These are phyloP conservation scores for Nakazawaea peltata DNA, from an alignment of 805 yeast species.

Conservation along the genomic window DNA sequence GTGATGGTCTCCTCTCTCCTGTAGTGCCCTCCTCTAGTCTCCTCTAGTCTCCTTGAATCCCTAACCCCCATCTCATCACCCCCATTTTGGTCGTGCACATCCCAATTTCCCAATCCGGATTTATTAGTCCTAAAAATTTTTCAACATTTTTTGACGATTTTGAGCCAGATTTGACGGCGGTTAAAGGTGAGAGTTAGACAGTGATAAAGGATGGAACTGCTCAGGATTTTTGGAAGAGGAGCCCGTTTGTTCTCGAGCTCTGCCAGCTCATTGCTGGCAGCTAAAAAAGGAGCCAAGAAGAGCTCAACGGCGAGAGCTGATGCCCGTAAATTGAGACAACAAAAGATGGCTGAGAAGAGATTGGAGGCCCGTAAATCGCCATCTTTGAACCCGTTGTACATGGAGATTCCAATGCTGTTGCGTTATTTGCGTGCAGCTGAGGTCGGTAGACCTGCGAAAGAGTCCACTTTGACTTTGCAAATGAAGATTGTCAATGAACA, in stretches of 20 bases:
- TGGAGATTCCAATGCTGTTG: slow-evolving; percentile 67
- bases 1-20: no score
- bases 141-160: no score
- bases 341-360: slow-evolving; percentile 14
- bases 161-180: no score
- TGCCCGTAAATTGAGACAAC: slow-evolving; percentile 8
- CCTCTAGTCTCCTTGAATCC: no score
- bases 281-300: slow-evolving; percentile 6
- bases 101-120: no score
- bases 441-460: slow-evolving; percentile 72
- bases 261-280: no score
- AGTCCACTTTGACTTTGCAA: slow-evolving; percentile 62
- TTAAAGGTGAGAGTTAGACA: no score
- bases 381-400: slow-evolving; percentile 49
- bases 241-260: neutral
- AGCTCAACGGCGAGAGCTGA: slow-evolving; percentile 10
- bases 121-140: no score
- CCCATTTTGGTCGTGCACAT: no score
- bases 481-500: slow-evolving; percentile 61
- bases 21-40: no score
- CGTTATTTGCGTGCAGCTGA: slow-evolving; percentile 81
- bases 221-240: neutral
- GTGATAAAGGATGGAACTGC: no score
- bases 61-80: no score
- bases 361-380: slow-evolving; percentile 34